Evolutionary conservation across 2,329 filamentous ascomycete genomes (phyloP).

Genomic region (Periglandula ipomoeae): DNA sequence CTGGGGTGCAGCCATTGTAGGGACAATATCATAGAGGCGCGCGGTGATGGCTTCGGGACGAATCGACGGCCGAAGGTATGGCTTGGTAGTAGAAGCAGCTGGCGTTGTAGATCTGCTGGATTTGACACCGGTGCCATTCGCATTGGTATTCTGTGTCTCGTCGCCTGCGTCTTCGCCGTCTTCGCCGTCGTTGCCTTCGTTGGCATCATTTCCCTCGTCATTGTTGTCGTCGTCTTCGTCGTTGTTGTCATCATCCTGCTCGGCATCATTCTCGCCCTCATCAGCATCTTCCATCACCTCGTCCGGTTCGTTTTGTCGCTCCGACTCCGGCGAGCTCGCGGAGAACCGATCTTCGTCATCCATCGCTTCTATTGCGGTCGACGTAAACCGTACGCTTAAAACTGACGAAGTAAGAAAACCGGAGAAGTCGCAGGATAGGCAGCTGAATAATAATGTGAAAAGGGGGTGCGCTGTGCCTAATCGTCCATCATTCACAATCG

Average conservation of each 20-base stretch:
- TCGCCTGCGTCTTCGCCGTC: constrained; percentile 31
- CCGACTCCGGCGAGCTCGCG: constrained; percentile 23
- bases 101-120: constrained; percentile 21
- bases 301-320: constrained; percentile 38
- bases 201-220: constrained; percentile 27
- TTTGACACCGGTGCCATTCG: constrained; percentile 9
- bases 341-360: constrained; percentile 25
- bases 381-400: not conserved
- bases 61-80: constrained; percentile 46
- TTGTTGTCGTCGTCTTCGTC: constrained; percentile 26
- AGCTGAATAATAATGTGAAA: too few relatives aligned
- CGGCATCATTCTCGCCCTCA: constrained; percentile 28
- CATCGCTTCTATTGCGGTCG: constrained; percentile 12
- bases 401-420: too few relatives aligned
- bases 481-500: constrained; percentile 1
- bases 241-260: constrained; percentile 29
- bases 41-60: constrained; percentile 73
- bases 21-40: constrained; percentile 83
- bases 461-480: not conserved
- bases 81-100: constrained; percentile 9
- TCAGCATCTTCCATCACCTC: constrained; percentile 47
- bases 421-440: not conserved
- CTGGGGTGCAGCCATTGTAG: constrained; percentile 92
- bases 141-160: constrained; percentile 16
- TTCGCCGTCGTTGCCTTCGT: constrained; percentile 34